Evolutionary conservation across 768 basidiomycete species (phyloP).

Genomic region (Inosperma sp.): DNA sequence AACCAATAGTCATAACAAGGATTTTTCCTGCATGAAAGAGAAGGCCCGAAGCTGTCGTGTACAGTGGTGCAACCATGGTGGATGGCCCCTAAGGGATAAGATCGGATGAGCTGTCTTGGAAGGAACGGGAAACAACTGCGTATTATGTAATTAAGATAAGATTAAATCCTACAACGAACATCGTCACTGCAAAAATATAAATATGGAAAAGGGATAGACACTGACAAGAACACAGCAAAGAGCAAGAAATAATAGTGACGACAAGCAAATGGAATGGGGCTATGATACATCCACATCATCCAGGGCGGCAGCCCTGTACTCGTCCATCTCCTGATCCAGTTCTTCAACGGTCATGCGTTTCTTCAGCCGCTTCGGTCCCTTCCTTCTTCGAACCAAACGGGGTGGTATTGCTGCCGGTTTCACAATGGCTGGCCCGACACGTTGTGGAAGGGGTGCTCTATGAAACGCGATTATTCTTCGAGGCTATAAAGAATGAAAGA

Average conservation of each 20-base stretch:
- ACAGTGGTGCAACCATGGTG: slow-evolving; percentile 88
- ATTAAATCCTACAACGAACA: too few species aligned
- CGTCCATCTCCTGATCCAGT: slow-evolving; percentile 78
- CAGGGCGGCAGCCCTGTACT: slow-evolving; percentile 52
- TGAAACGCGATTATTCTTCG: neutral
- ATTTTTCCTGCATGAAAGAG: slow-evolving; percentile 95
- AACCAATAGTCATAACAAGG: slow-evolving; percentile 84
- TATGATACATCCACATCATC: slow-evolving; percentile 10
- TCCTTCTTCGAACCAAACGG: slow-evolving; percentile 50
- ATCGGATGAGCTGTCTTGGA: neutral
- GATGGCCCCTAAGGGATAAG: neutral
- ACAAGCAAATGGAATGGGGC: too few species aligned
- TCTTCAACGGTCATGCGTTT: slow-evolving; percentile 52
- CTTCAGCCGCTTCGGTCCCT: slow-evolving; percentile 70
- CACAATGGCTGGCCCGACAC: slow-evolving; percentile 12
- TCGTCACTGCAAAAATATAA: too few species aligned
- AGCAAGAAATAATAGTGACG: too few species aligned
- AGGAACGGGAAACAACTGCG: neutral
- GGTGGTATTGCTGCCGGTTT: slow-evolving; percentile 29
- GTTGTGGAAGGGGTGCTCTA: slow-evolving; percentile 3
- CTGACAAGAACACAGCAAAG: slow-evolving; percentile 5
- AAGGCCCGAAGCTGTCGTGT: slow-evolving; percentile 84
- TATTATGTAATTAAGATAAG: too few species aligned
- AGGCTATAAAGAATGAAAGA: neutral
- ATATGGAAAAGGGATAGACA: slow-evolving; percentile 1